Percentiles rank a stretch among this genome's conserved stretches.
phyloP scores from a whole-genome alignment of 768 basidiomycete species.

The Suillus bovinus region DNA sequence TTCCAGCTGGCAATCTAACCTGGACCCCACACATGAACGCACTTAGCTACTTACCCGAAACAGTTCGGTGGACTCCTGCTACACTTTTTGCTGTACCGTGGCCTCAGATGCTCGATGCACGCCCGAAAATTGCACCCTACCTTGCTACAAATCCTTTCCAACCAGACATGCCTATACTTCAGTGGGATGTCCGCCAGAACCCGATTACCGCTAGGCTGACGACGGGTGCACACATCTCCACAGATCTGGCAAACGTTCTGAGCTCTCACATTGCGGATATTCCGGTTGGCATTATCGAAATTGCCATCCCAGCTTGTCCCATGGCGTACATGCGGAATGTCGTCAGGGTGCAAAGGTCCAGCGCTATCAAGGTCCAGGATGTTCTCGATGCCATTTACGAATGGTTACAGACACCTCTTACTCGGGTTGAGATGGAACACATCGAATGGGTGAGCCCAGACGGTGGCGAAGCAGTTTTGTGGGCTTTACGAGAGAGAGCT shows the following conservation, averaged over 20 bases:
- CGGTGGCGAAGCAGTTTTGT: constrained; percentile 22
- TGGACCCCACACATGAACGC: constrained; percentile 28
- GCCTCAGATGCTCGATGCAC: constrained; percentile 14
- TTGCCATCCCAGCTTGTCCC: constrained; percentile 25
- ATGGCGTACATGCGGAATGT: constrained; percentile 37
- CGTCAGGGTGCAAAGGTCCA: constrained; percentile 15
- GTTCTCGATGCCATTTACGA: constrained; percentile 49
- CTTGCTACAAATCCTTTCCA: constrained; percentile 35
- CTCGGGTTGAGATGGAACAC: constrained; percentile 27
- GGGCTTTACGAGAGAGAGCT: constrained; percentile 38
- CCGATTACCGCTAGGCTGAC: constrained; percentile 33
- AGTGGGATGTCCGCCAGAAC: constrained; percentile 38
- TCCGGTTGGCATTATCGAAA: constrained; percentile 19
- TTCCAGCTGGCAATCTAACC: constrained; percentile 24
- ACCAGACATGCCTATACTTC: constrained; percentile 27
- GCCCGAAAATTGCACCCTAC: constrained; percentile 27
- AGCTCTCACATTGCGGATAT: constrained; percentile 25
- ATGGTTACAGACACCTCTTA: constrained; percentile 48
- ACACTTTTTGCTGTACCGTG: constrained; percentile 30
- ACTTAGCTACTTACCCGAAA: constrained; percentile 5
- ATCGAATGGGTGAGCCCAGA: constrained; percentile 19
- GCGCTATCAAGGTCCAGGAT: constrained; percentile 49
- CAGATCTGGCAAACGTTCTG: constrained; percentile 26
- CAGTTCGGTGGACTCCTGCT: constrained; percentile 25
- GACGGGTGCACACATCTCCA: constrained; percentile 27